phyloP scores from a whole-genome alignment of 345 rosid species.

The Pugionium dolabratum region DNA sequence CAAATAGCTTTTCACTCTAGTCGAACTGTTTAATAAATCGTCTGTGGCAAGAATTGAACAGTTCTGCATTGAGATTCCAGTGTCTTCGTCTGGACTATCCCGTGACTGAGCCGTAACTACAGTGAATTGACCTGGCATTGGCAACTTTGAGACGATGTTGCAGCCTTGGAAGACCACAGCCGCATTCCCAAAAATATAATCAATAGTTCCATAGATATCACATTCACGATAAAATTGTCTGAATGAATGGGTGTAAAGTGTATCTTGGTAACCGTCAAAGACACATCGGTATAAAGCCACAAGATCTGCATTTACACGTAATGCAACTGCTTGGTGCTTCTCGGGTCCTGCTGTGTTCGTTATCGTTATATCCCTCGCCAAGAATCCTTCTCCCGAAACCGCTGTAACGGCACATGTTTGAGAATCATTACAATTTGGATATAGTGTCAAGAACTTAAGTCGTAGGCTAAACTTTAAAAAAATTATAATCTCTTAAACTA shows the following conservation, averaged over 20 bases:
- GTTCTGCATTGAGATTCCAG: slow-evolving; percentile 82
- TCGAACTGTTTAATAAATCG: slow-evolving; percentile 43
- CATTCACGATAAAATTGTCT: slow-evolving; percentile 85
- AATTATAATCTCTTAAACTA: neutral
- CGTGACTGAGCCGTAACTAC: slow-evolving; percentile 79
- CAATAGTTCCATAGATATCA: slow-evolving; percentile 68
- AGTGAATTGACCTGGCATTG: slow-evolving; percentile 65
- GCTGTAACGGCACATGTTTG: slow-evolving; percentile 45
- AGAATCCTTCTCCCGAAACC: slow-evolving; percentile 73
- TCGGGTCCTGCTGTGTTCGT: slow-evolving; percentile 75
- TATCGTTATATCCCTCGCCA: slow-evolving; percentile 71
- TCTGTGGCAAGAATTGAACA: slow-evolving; percentile 66
- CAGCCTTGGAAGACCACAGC: slow-evolving; percentile 74
- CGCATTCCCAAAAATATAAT: slow-evolving; percentile 76
- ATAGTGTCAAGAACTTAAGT: neutral
- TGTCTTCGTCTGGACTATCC: slow-evolving; percentile 57
- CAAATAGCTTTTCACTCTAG: slow-evolving; percentile 57
- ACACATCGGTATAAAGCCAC: slow-evolving; percentile 62
- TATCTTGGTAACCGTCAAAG: slow-evolving; percentile 70
- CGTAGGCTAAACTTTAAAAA: too few relatives aligned
- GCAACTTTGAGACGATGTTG: slow-evolving; percentile 64
- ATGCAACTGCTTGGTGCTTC: slow-evolving; percentile 80
- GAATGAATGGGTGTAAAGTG: slow-evolving; percentile 66
- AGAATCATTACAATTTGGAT: slow-evolving; percentile 1
- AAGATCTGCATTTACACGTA: slow-evolving; percentile 69